Base-by-base conservation (phyloP, 163 green algal genomes). In the Botryococcus braunii region DNA sequence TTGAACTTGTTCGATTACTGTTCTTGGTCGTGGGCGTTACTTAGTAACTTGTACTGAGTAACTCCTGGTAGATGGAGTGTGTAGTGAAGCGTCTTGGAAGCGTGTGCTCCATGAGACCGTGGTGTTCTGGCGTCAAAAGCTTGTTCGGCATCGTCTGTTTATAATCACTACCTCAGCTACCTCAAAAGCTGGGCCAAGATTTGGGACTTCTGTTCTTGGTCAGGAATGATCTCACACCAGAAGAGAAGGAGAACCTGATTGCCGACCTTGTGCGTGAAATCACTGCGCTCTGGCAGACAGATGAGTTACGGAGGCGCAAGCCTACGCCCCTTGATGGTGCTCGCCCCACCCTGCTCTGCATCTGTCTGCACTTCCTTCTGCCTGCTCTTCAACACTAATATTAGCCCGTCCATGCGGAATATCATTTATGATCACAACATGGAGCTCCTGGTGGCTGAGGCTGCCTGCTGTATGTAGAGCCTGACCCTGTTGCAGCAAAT, bases 261-360 rank as follows among this genome's bases (percentile, higher is more conserved):
- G 71, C 82, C 9, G 83, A 90, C 59, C 74, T 94, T 23, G 70
- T 86, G 55, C 77, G 85, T 2, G 88, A 94, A 72, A 91, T 97
- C 62, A 86, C 85, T 6, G 82, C 88, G 5, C 82, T 96, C 36
- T 98, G 92, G 92, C 83, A 96, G 78, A 98, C 92, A n/a, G 91
- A 97, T 72, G 92, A 98, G 81, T 85, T 98, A 67, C 69, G 92
- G 34, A 69, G 89, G 8, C 70, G 81, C 59, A 91, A 91, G 75
- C 92, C 92, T 9, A 95, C 88, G 25, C 90, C 92, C 1, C 68
- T 95, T 63, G 93, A 98, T 72, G 91, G 85, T 91, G 68, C 67
- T 74, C 41, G 5, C 13, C 3, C 36, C 38, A 48, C 11, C 43
- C 66, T 39, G 39, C 43, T 46, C 43, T 48, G n/a, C n/a, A 23